Evolutionary conservation across 768 basidiomycete genomes (phyloP).

Genomic region (Lentinula detonsa): DNA sequence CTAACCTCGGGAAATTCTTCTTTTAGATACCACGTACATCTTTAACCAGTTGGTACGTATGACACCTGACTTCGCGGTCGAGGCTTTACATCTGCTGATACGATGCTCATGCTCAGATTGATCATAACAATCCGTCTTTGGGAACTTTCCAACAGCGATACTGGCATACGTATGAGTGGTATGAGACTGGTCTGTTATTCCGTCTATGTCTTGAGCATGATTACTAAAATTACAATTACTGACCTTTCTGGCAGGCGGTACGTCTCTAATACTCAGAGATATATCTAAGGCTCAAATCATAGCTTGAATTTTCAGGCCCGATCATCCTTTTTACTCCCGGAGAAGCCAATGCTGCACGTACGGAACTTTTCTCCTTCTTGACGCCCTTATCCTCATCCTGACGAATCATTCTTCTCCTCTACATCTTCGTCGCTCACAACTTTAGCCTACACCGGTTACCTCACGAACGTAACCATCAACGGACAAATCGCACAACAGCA

Average conservation of each 20-base stretch:
- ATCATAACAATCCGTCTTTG: slow-evolving; percentile 38
- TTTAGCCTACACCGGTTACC: slow-evolving; percentile 24
- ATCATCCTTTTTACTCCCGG: slow-evolving; percentile 23
- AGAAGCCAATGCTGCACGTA: slow-evolving; percentile 30
- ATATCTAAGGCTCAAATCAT: not conserved
- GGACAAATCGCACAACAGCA: slow-evolving; percentile 38
- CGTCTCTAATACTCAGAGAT: not conserved
- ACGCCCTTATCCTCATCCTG: not conserved
- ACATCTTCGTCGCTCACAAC: slow-evolving; percentile 4
- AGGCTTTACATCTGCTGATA: not conserved
- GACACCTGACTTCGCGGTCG: not conserved
- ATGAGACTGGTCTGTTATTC: slow-evolving; percentile 20
- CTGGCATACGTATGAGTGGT: slow-evolving; percentile 42
- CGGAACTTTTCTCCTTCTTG: not conserved
- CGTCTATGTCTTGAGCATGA: too few species aligned
- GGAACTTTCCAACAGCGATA: slow-evolving; percentile 50
- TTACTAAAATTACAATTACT: not conserved
- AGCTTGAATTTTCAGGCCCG: slow-evolving; percentile 19
- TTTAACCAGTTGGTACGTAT: slow-evolving; percentile 19
- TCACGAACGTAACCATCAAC: slow-evolving; percentile 37
- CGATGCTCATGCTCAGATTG: slow-evolving; percentile 17
- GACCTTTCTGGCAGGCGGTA: not conserved
- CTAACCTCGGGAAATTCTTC: not conserved
- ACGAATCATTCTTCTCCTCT: not conserved
- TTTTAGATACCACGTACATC: slow-evolving; percentile 17